Evolutionary conservation across 2,329 filamentous ascomycete species (phyloP), one percentile per base, ranked within the genome.

Genomic region (Aspergillus thermomutatus): DNA sequence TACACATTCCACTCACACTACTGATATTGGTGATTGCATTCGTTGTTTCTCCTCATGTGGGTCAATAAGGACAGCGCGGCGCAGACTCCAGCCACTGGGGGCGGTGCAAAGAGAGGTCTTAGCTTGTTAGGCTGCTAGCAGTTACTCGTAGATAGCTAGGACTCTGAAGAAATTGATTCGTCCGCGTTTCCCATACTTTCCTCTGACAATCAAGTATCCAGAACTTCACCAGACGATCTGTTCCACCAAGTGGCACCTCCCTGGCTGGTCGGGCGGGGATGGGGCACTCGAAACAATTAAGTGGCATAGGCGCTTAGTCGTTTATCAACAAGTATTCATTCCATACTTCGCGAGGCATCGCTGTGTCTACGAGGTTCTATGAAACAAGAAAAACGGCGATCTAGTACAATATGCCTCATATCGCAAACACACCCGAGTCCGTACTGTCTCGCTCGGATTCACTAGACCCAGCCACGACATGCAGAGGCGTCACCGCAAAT

Each of bases 381-480:
- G 19, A 43, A n/a, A 43, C 21, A 43, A 43, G 8, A 10, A 17
- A 10, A 43, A 43, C n/a, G 9, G 40, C 10, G n/a, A 14, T 14
- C 45, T 50, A 56, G 48, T 52, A 27, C 43, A 57, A 48, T 49
- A 89, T 89, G 87, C 83, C 87, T 58, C 86, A 87, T 73, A 82
- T 87, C 61, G 77, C 82, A 54, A 83, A 87, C 69, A 96, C 91
- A 0, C 92, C 93, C 62, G 92, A 97, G 78, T 88, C 89, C 21
- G 78, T 88, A 27, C 79, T 97, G 57, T 83, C 82, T 56, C 88
- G 92, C 56, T 86, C 87, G 67, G 92, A 97, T 79, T 96, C 91
- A 52, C 91, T 89, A 71, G 88, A 96, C 64, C 88, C 92, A 2
- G 81, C 84, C 1, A 88, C 87, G 11, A 97, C 92, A 71, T 99